Conservation (phyloP, 2,329 filamentous ascomycete genomes). For the Diaporthe batatas region DNA sequence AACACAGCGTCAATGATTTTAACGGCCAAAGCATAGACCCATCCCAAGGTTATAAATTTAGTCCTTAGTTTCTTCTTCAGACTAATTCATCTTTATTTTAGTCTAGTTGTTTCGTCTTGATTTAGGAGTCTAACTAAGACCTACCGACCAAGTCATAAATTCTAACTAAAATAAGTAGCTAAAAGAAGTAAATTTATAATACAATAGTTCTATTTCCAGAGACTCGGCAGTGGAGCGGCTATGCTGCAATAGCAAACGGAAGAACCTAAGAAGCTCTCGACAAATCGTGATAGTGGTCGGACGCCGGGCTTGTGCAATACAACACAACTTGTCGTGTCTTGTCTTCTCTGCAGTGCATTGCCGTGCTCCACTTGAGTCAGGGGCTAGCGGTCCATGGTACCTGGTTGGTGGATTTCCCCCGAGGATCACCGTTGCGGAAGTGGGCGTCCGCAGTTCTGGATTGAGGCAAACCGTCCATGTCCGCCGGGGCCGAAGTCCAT, state of each 20-base stretch:
- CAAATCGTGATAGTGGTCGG: background rate
- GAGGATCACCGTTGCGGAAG: conserved; percentile 7
- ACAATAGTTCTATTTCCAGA: no score
- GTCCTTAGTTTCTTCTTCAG: no score
- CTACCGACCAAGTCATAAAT: no score
- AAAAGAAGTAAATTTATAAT: no score
- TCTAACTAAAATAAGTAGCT: no score
- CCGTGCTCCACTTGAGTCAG: background rate
- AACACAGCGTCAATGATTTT: no score
- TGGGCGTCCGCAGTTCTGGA: conserved; percentile 16
- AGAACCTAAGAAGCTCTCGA: background rate
- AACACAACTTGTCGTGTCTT: background rate
- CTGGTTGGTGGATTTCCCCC: conserved; percentile 30
- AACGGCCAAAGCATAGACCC: no score
- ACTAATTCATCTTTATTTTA: no score
- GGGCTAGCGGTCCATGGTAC: background rate
- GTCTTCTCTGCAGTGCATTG: background rate
- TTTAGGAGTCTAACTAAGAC: no score
- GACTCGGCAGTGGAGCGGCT: background rate
- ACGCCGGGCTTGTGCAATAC: conserved; percentile 12
- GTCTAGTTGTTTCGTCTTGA: no score
- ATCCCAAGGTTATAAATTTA: no score
- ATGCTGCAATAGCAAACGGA: background rate
- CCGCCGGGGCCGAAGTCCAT: background rate
- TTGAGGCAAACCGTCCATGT: background rate